Evolutionary conservation across 495 filamentous ascomycete genomes (phyloP).

Genomic region (Poronia punctata): DNA sequence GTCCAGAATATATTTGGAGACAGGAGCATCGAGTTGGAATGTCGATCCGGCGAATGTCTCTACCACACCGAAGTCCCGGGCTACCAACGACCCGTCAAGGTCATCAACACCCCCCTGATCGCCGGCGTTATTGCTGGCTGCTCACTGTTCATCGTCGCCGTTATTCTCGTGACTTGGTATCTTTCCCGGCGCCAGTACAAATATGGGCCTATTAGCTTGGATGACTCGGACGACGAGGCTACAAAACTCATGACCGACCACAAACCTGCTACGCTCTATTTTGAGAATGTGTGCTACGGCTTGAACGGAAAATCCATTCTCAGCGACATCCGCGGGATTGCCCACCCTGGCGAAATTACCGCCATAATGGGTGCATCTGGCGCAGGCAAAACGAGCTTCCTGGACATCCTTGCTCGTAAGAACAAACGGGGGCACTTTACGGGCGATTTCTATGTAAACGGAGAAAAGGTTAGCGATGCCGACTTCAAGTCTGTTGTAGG

Average conservation of each 20-base stretch:
- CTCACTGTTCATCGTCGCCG: slow-evolving; percentile 77
- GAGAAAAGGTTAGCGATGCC: slow-evolving; percentile 75
- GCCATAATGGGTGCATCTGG: slow-evolving; percentile 98
- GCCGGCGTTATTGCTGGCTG: slow-evolving; percentile 87
- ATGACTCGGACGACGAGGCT: slow-evolving; percentile 85
- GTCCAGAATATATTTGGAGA: slow-evolving; percentile 88
- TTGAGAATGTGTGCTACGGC: slow-evolving; percentile 79
- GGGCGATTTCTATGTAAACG: slow-evolving; percentile 90
- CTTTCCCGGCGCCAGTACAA: slow-evolving; percentile 66
- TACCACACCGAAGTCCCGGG: slow-evolving; percentile 88
- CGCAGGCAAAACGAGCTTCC: slow-evolving; percentile 93
- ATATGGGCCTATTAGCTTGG: slow-evolving; percentile 70
- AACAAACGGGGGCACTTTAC: slow-evolving; percentile 80
- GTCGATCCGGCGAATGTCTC: slow-evolving; percentile 83
- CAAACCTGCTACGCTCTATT: slow-evolving; percentile 81
- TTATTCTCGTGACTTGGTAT: slow-evolving; percentile 82
- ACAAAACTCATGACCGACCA: slow-evolving; percentile 83
- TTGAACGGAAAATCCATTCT: slow-evolving; percentile 87
- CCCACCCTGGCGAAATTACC: slow-evolving; percentile 82
- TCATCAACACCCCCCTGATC: slow-evolving; percentile 95
- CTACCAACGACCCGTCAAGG: slow-evolving; percentile 79
- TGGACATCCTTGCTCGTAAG: slow-evolving; percentile 95
- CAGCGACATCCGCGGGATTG: slow-evolving; percentile 69
- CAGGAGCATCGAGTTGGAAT: slow-evolving; percentile 73
- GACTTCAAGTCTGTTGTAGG: slow-evolving; percentile 89